Evolutionary conservation across 495 filamentous ascomycete genomes (phyloP), one percentile per base, ranked within the genome.

Genomic region (Penicillium salamii): DNA sequence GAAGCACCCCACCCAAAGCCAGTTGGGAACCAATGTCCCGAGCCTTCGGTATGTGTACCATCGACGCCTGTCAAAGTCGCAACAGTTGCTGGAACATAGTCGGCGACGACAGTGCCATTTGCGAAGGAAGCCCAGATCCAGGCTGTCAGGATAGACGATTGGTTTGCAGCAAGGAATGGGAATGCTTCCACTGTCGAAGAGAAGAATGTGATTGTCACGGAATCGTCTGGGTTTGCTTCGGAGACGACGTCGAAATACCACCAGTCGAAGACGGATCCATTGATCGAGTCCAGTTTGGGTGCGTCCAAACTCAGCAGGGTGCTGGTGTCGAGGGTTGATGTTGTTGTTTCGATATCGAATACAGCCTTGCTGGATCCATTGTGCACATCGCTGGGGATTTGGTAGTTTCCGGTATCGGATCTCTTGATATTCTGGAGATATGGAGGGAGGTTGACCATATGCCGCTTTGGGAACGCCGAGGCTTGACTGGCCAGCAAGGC

Each of bases 221-320:
- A 60, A 15, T 53, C 53, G 12, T 47, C 41, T 1, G 55, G 42
- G 46, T 57, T 49, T 3, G 40, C 34, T 3, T 38, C 24, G 5
- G 63, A 54, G 11, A 74, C 55, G 9, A 52, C 67, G 49, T 74
- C 69, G 20, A 70, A 74, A 53, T 68, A 70, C 70, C 68, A 74
- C 67, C 69, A 72, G 53, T 72, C 67, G 37, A 61, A 74, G 9
- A 59, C 60, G 29, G 63, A 54, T 29, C 29, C 23, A 43, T 70
- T 74, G 35, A 70, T 42, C 0, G 19, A 15, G 23, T 46, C 39
- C 2, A 69, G 13, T 41, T 68, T 59, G 0, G 70, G 67, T n/a
- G 55, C 37, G 43, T 70, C 67, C 11, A 72, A 52, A 7, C 37
- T 52, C 12, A 55, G 57, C 18, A 57, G 37, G 12, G 44, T 24